Evolutionary conservation across 306 rosid genomes (phyloP).

Genomic region (Nissolia schottii): DNA sequence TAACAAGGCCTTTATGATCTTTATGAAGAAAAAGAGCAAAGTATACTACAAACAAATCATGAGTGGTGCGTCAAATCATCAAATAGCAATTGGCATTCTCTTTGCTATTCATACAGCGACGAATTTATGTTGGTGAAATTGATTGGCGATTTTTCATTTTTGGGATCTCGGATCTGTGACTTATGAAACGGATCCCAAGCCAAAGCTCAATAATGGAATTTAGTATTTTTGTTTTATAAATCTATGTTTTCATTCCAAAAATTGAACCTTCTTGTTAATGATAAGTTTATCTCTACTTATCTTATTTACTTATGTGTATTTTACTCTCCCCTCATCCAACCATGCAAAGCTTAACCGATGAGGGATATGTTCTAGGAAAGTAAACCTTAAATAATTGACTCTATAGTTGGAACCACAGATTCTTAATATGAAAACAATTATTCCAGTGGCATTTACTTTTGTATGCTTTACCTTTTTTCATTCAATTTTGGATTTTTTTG

Average conservation of each 20-base stretch:
- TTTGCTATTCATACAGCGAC: conserved; percentile 7
- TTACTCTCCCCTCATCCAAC: no score
- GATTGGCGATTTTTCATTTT: not conserved
- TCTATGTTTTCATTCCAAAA: not conserved
- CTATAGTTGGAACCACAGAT: conserved; percentile 27
- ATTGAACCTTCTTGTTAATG: no score
- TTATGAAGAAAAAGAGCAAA: not conserved
- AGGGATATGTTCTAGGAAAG: not conserved
- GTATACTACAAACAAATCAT: conserved; percentile 15
- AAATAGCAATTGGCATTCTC: not conserved
- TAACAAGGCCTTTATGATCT: not conserved
- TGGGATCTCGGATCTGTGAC: not conserved
- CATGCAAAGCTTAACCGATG: no score
- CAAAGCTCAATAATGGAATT: not conserved
- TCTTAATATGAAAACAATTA: conserved; percentile 20
- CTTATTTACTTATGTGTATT: no score
- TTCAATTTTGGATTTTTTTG: no score
- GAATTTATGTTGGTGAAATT: conserved; percentile 31
- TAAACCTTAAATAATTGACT: not conserved
- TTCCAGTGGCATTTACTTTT: not conserved
- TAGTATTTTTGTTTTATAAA: no score
- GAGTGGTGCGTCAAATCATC: conserved; percentile 32
- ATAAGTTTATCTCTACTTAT: no score
- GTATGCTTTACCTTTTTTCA: not conserved
- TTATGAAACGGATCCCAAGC: not conserved